Percentiles rank a stretch among this genome's conserved stretches.
phyloP scores from a whole-genome alignment of 163 green algal genomes.

The Trebouxia gelatinosa region DNA sequence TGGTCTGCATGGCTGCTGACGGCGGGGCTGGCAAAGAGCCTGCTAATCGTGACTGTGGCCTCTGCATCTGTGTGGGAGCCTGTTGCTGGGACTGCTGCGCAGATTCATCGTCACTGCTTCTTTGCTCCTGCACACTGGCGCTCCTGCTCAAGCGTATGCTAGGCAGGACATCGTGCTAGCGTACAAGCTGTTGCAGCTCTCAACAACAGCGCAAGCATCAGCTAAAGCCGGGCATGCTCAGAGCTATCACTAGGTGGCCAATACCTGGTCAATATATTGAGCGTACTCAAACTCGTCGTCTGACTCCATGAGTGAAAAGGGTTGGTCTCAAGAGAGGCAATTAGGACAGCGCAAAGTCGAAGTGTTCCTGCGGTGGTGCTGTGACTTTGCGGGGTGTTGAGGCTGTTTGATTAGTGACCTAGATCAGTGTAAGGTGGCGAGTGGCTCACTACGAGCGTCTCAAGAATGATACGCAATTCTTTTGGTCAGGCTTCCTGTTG shows the following conservation, averaged over 20 bases:
- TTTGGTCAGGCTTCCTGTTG: too few species aligned
- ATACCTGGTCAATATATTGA: conserved; percentile 18
- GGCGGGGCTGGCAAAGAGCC: not conserved
- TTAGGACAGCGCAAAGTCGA: too few species aligned
- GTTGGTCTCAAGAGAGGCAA: too few species aligned
- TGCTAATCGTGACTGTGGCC: not conserved
- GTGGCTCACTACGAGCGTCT: too few species aligned
- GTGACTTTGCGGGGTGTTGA: too few species aligned
- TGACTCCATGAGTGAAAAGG: too few species aligned
- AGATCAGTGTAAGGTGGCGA: too few species aligned
- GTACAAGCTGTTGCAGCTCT: not conserved
- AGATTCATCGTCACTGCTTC: conserved; percentile 24
- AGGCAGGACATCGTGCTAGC: not conserved
- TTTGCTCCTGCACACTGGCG: not conserved
- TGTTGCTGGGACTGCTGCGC: not conserved
- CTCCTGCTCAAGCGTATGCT: not conserved
- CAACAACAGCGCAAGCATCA: not conserved
- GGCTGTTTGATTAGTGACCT: too few species aligned
- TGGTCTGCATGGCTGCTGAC: not conserved
- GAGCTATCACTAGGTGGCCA: not conserved
- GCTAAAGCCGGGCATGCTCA: not conserved
- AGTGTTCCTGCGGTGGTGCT: too few species aligned
- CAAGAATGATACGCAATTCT: too few species aligned
- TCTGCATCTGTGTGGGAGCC: not conserved
- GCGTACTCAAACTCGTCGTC: conserved; percentile 17